Evolutionary conservation across 495 filamentous ascomycete genomes (phyloP).

Genomic region (Massariosphaeria phaeospora): DNA sequence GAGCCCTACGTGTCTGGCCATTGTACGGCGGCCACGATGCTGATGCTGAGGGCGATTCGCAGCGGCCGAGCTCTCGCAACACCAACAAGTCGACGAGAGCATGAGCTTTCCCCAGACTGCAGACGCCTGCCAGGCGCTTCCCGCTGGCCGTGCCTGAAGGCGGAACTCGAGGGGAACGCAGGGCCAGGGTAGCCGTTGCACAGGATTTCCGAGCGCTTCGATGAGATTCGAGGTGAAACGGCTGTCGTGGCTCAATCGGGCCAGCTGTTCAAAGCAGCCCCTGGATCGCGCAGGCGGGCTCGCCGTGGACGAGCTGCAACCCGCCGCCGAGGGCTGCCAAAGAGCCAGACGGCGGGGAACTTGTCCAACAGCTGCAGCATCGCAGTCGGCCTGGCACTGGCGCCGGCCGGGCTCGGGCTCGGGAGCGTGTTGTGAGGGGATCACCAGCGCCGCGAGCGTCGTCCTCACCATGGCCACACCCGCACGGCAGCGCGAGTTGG

Average conservation of each 20-base stretch:
- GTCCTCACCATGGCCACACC: too few species aligned
- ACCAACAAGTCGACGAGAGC: background rate
- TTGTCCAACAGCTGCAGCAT: too few species aligned
- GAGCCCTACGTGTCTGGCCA: conserved; percentile 17
- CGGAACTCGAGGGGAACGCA: conserved; percentile 9
- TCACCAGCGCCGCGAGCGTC: too few species aligned
- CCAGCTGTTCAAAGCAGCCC: conserved; percentile 29
- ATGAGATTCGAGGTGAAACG: conserved; percentile 15
- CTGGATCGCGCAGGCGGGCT: conserved; percentile 17
- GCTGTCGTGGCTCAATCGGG: conserved; percentile 15
- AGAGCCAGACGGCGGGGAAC: conserved; percentile 13
- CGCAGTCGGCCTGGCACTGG: too few species aligned
- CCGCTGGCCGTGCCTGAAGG: conserved; percentile 23
- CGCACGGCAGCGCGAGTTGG: too few species aligned
- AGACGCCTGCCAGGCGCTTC: conserved; percentile 9
- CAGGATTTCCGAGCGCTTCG: conserved; percentile 15
- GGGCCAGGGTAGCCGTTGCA: too few species aligned
- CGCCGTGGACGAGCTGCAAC: background rate
- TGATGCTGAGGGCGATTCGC: conserved; percentile 16
- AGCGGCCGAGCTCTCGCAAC: background rate
- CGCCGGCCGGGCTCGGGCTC: too few species aligned
- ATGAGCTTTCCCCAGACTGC: conserved; percentile 31
- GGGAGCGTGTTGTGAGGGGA: too few species aligned
- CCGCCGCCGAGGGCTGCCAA: background rate
- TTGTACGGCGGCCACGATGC: conserved; percentile 23